Conservation (phyloP, 2,329 filamentous ascomycete genomes). For the Sporothrix brunneoviolacea region DNA sequence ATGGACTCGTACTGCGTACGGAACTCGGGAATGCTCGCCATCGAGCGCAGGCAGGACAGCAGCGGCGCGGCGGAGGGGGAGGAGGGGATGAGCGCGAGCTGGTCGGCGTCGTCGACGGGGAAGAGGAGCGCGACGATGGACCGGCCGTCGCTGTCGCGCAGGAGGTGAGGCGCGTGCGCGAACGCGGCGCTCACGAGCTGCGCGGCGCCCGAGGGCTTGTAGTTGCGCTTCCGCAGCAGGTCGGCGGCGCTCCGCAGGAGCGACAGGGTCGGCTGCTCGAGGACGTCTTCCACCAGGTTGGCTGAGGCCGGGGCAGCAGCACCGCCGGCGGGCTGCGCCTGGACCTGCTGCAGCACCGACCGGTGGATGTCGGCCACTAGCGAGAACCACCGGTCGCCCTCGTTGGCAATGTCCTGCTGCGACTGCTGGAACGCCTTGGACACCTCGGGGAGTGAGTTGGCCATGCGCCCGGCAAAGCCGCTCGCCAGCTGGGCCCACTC, state of each 20-base stretch:
- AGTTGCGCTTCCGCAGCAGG: slow-evolving; percentile 43
- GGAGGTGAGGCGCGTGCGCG: slow-evolving; percentile 36
- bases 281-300: slow-evolving; percentile 18
- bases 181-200: slow-evolving; percentile 36
- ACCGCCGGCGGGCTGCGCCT: slow-evolving; percentile 13
- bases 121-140: slow-evolving; percentile 38
- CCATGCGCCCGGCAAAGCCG: slow-evolving; percentile 58
- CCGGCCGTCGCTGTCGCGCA: slow-evolving; percentile 24
- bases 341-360: slow-evolving; percentile 2
- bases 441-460: slow-evolving; percentile 71
- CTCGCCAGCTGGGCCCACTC: slow-evolving; percentile 60
- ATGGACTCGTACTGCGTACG: slow-evolving; percentile 27
- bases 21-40: slow-evolving; percentile 38
- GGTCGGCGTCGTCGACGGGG: slow-evolving; percentile 43
- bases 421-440: slow-evolving; percentile 70
- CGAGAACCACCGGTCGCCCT: slow-evolving; percentile 62
- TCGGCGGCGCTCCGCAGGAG: slow-evolving; percentile 30
- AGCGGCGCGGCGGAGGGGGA: slow-evolving; percentile 65
- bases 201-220: slow-evolving; percentile 52
- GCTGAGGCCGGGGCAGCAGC: slow-evolving; percentile 10
- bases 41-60: slow-evolving; percentile 55
- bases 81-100: slow-evolving; percentile 52
- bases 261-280: slow-evolving; percentile 23
- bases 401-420: slow-evolving; percentile 59
- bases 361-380: slow-evolving; percentile 43